phyloP scores from a whole-genome alignment of 176 grass and related monocot species.

The Carex cristatella region DNA sequence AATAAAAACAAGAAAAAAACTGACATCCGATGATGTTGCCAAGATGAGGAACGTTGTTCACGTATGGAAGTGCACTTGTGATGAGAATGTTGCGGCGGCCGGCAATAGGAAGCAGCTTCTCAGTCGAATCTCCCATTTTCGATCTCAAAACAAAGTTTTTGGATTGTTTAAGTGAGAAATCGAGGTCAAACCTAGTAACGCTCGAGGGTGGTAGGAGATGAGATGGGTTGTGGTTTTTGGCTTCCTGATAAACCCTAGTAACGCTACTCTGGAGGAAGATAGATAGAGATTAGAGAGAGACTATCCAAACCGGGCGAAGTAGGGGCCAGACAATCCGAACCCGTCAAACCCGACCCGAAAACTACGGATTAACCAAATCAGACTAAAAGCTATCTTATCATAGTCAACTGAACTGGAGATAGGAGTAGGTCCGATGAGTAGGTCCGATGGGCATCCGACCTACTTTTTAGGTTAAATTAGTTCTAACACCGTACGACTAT shows the following conservation, averaged over 20 bases:
- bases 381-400: no score
- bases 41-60: slow-evolving; percentile 52
- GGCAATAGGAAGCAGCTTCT: slow-evolving; percentile 33
- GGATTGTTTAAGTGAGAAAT: no score
- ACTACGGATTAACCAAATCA: background rate
- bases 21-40: slow-evolving; percentile 53
- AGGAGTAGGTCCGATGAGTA: no score
- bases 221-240: no score
- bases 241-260: background rate
- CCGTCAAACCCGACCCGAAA: background rate
- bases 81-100: slow-evolving; percentile 46
- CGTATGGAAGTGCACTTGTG: slow-evolving; percentile 49
- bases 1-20: background rate
- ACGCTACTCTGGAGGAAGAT: background rate
- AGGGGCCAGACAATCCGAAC: background rate
- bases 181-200: no score
- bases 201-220: no score
- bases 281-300: background rate
- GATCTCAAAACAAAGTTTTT: no score
- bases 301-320: background rate
- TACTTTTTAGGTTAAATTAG: no score
- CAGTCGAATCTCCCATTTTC: slow-evolving; percentile 17
- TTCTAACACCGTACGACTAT: no score
- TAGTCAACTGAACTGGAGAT: no score
- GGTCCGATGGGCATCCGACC: no score